phyloP scores from a whole-genome alignment of 495 filamentous ascomycete genomes.

The Aspergillus ostianus region DNA sequence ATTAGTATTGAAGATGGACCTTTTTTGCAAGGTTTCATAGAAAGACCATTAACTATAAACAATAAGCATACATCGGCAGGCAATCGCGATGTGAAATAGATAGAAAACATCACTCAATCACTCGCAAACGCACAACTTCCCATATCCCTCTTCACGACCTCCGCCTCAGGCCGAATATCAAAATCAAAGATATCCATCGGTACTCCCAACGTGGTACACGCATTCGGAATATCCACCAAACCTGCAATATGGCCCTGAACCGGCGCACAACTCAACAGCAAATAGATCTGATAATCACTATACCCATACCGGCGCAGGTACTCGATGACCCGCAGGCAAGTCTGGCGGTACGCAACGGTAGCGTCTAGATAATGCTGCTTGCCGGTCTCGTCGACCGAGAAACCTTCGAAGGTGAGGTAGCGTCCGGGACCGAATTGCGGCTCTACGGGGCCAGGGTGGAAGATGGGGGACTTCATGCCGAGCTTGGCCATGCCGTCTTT shows the following conservation, averaged over 20 bases:
- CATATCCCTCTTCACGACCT: slow-evolving; percentile 66
- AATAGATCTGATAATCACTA: slow-evolving; percentile 81
- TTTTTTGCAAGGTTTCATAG: too few relatives aligned
- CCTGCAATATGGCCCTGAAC: slow-evolving; percentile 94
- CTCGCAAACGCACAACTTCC: slow-evolving; percentile 74
- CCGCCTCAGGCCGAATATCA: slow-evolving; percentile 72
- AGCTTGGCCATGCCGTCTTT: slow-evolving; percentile 76
- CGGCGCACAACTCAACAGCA: slow-evolving; percentile 84
- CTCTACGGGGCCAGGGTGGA: slow-evolving; percentile 86
- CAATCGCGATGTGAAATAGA: too few relatives aligned
- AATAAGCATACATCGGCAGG: too few relatives aligned
- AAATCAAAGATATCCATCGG: slow-evolving; percentile 98
- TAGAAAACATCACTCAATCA: too few relatives aligned
- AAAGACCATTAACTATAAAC: not conserved
- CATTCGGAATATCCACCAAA: slow-evolving; percentile 82
- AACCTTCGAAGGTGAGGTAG: slow-evolving; percentile 91
- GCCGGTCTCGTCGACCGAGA: slow-evolving; percentile 86
- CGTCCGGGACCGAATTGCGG: slow-evolving; percentile 85
- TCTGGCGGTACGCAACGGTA: slow-evolving; percentile 88
- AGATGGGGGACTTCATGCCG: slow-evolving; percentile 83
- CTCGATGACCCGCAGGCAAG: slow-evolving; percentile 77
- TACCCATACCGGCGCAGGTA: slow-evolving; percentile 82
- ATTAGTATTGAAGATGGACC: too few relatives aligned
- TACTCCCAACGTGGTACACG: slow-evolving; percentile 85
- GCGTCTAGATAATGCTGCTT: slow-evolving; percentile 95